Conservation (phyloP, 768 basidiomycete species). For the Lentinula lateritia region DNA sequence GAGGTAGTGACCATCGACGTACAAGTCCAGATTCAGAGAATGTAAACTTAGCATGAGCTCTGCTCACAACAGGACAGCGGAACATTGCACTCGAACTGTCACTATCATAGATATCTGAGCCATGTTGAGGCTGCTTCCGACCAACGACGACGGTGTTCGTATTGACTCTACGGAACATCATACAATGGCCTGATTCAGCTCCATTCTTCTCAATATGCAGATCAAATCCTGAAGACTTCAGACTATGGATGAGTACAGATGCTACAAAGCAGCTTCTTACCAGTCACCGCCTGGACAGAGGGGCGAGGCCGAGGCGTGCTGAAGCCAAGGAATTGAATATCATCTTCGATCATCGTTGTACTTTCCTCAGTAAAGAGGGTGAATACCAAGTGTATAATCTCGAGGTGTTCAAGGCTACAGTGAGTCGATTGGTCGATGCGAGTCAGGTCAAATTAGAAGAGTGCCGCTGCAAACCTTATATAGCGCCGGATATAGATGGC, state of each 20-base stretch:
- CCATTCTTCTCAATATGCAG: conserved; percentile 53
- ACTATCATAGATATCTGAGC: conserved; percentile 31
- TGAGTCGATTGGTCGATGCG: background rate
- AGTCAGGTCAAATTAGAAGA: background rate
- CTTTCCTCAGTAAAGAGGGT: background rate
- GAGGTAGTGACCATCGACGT: conserved; percentile 18
- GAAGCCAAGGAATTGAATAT: conserved; percentile 55
- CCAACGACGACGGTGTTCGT: conserved; percentile 59
- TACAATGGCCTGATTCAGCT: conserved; percentile 34
- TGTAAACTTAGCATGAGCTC: conserved; percentile 71
- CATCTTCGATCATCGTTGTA: conserved; percentile 42
- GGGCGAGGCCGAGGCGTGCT: conserved; percentile 24
- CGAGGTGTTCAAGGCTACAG: background rate
- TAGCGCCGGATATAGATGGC: too few species aligned
- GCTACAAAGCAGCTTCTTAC: conserved; percentile 25
- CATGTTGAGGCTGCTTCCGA: conserved; percentile 50
- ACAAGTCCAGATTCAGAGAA: conserved; percentile 71
- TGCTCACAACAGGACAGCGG: conserved; percentile 73
- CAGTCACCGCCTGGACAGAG: conserved; percentile 32
- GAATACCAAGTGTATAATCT: background rate
- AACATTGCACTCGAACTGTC: conserved; percentile 55
- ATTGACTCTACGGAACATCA: conserved; percentile 49
- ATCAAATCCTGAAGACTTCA: conserved; percentile 41
- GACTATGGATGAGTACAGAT: conserved; percentile 13
- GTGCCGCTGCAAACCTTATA: background rate